Evolutionary conservation across 805 yeast genomes (phyloP).

Genomic region (Candida argentea): DNA sequence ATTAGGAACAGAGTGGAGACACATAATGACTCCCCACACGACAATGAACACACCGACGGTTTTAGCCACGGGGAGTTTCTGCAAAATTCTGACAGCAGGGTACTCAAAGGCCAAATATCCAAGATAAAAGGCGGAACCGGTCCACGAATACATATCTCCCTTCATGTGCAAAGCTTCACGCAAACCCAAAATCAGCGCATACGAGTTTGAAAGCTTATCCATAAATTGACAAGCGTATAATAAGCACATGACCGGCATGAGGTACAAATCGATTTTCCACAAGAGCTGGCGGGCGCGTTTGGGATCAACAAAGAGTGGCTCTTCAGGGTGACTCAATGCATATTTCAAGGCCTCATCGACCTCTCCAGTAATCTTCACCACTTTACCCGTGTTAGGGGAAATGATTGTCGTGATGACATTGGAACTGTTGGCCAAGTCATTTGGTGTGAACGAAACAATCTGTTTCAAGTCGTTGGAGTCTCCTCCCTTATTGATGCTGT

Average conservation of each 20-base stretch:
- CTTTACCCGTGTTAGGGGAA: conserved; percentile 9
- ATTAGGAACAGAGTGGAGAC: conserved; percentile 42
- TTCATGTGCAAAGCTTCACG: conserved; percentile 34
- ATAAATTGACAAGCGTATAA: conserved; percentile 44
- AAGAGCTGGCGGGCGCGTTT: conserved; percentile 25
- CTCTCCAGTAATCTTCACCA: conserved; percentile 22
- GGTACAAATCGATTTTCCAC: conserved; percentile 40
- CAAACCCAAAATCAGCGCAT: conserved; percentile 45
- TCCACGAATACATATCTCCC: conserved; percentile 35
- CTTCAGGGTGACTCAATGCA: conserved; percentile 19
- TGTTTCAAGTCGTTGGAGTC: too few species aligned
- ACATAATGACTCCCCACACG: conserved; percentile 54
- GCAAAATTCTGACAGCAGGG: conserved; percentile 37
- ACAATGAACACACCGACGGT: conserved; percentile 37
- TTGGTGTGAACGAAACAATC: conserved; percentile 8
- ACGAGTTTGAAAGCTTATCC: conserved; percentile 47
- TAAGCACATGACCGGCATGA: conserved; percentile 42
- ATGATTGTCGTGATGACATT: conserved; percentile 10
- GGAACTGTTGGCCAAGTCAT: conserved; percentile 5
- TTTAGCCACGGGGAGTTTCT: conserved; percentile 48
- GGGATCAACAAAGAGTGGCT: conserved; percentile 13
- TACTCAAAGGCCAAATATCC: conserved; percentile 55
- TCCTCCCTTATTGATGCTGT: too few species aligned
- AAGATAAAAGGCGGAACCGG: conserved; percentile 33
- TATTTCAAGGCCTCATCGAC: conserved; percentile 38